These are phyloP conservation scores for Suillus paluster DNA, from an alignment of 768 basidiomycete species.

Conservation along the genomic window DNA sequence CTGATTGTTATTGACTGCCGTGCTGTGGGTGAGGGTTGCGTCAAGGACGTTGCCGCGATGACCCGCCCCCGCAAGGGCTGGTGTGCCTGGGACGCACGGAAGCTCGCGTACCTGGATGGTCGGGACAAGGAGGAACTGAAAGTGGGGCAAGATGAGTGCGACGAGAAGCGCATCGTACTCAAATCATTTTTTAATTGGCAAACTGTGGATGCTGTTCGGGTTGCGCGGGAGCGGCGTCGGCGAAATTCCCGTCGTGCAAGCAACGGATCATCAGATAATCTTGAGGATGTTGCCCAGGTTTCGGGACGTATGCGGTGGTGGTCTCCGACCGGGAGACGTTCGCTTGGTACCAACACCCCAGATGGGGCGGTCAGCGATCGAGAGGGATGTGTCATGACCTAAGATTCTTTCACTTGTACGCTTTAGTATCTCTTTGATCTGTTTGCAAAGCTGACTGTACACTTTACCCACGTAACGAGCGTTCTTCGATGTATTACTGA, in stretches of 20 bases:
- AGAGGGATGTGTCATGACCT: slow-evolving; percentile 76
- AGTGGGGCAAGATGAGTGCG: slow-evolving; percentile 82
- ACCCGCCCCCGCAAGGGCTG: slow-evolving; percentile 77
- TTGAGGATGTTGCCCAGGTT: slow-evolving; percentile 30
- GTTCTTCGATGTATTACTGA: slow-evolving; percentile 15
- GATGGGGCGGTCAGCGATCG: slow-evolving; percentile 44
- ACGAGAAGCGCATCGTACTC: slow-evolving; percentile 68
- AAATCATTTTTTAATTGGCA: slow-evolving; percentile 90
- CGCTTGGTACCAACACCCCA: slow-evolving; percentile 56
- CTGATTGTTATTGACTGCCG: slow-evolving; percentile 81
- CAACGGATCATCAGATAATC: slow-evolving; percentile 40
- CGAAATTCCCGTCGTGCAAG: slow-evolving; percentile 53
- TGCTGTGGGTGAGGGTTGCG: slow-evolving; percentile 58
- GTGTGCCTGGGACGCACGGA: slow-evolving; percentile 74
- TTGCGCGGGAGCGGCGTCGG: slow-evolving; percentile 67
- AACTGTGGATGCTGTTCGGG: slow-evolving; percentile 77
- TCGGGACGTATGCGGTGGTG: slow-evolving; percentile 35
- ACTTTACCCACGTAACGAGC: slow-evolving; percentile 19
- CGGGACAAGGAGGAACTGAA: slow-evolving; percentile 69
- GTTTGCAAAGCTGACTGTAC: slow-evolving; percentile 16
- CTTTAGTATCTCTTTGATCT: slow-evolving; percentile 24
- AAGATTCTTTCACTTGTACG: slow-evolving; percentile 37
- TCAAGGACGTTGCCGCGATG: slow-evolving; percentile 60
- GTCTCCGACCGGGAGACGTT: slow-evolving; percentile 50
- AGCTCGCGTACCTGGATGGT: slow-evolving; percentile 71